Conservation (phyloP, 495 filamentous ascomycete species). For the Penicillium angulare region DNA sequence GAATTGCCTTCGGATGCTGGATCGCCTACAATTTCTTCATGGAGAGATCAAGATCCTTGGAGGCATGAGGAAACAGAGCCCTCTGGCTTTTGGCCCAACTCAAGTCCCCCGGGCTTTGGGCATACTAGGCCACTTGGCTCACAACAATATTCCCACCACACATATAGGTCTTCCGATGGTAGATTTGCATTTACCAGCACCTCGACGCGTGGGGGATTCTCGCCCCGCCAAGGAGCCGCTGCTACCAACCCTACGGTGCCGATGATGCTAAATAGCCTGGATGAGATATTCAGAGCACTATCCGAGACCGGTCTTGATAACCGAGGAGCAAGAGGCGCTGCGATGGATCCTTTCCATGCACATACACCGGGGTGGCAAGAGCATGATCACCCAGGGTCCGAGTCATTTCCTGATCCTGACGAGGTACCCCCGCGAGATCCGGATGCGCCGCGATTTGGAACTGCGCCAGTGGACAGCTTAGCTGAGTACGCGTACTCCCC, state of each 20-base stretch:
- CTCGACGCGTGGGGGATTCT: constrained; percentile 25
- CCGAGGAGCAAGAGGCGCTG: background rate
- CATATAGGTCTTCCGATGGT: constrained; percentile 49
- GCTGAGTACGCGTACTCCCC: constrained; percentile 45
- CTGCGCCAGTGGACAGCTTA: constrained; percentile 23
- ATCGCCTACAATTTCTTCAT: constrained; percentile 22
- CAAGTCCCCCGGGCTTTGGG: constrained; percentile 18
- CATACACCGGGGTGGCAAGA: constrained; percentile 14
- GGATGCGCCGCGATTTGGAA: constrained; percentile 30
- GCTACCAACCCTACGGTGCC: constrained; percentile 24
- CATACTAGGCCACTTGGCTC: no score
- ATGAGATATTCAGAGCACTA: constrained; percentile 31
- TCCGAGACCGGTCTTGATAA: constrained; percentile 20
- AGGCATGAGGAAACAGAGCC: constrained; percentile 26
- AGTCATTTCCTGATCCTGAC: constrained; percentile 9
- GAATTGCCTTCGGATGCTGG: constrained; percentile 18
- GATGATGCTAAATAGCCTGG: constrained; percentile 31
- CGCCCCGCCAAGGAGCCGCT: constrained; percentile 18
- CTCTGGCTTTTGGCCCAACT: constrained; percentile 1
- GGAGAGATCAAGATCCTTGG: constrained; percentile 40
- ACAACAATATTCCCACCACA: constrained; percentile 42
- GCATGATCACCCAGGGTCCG: constrained; percentile 2
- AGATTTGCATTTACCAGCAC: constrained; percentile 40
- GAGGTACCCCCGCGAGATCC: constrained; percentile 34
- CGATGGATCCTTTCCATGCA: constrained; percentile 8